These are phyloP conservation scores for Tulasnella sp. DNA, from an alignment of 768 basidiomycete species.

Conservation along the genomic window DNA sequence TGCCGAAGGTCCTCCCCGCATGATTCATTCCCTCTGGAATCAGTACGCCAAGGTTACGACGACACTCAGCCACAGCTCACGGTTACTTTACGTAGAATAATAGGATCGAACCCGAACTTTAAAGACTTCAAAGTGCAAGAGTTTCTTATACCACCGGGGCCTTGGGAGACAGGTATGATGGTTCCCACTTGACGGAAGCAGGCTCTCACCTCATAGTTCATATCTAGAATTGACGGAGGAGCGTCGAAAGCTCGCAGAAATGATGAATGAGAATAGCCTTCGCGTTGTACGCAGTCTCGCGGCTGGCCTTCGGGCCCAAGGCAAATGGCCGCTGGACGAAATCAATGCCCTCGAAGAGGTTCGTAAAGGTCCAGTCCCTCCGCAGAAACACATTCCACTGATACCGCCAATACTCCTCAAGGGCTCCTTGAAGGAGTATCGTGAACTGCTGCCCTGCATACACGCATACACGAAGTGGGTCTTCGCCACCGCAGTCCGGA, in stretches of 20 bases:
- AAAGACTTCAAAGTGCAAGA: neutral
- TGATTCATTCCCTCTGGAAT: no score
- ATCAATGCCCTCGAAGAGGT: neutral
- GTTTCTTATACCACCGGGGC: neutral
- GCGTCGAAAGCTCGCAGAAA: neutral
- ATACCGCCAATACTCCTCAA: neutral
- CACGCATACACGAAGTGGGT: neutral
- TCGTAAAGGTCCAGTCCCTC: neutral
- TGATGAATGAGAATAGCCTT: neutral
- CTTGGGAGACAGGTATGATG: neutral
- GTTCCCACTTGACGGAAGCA: neutral
- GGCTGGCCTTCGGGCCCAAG: neutral
- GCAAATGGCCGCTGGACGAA: neutral
- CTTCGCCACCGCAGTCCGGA: neutral
- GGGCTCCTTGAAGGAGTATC: neutral
- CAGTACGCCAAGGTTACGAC: no score
- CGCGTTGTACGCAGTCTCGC: neutral
- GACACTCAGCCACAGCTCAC: no score
- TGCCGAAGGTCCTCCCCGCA: no score
- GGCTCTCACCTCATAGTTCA: neutral
- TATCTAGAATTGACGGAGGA: neutral
- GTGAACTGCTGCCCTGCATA: neutral
- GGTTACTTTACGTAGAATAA: no score
- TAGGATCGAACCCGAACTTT: neutral
- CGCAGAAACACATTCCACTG: neutral